A percentile compares a stretch with the other conserved stretches of the same genome.
Conservation (phyloP, 441 rosid species). For the Mallotus repandus region DNA sequence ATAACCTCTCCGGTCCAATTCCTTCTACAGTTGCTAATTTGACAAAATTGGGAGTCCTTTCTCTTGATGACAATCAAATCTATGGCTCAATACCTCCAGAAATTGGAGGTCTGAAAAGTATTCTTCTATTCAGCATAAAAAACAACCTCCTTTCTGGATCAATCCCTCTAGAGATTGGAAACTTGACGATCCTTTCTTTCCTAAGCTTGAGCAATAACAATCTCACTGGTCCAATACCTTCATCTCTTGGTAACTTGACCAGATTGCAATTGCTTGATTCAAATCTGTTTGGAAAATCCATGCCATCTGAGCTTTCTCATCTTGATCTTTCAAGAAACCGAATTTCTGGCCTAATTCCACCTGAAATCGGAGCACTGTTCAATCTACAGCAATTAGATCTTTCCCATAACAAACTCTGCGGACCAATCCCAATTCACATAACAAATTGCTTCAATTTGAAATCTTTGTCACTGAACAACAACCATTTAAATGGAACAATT, state of each 20-base stretch:
- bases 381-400: conserved; percentile 20
- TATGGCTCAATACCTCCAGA: too few relatives aligned
- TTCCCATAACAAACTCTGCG: conserved; percentile 25
- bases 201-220: background rate
- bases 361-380: conserved; percentile 31
- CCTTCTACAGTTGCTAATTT: too few relatives aligned
- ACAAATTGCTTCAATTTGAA: background rate
- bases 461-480: conserved; percentile 14
- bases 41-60: too few relatives aligned
- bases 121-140: too few relatives aligned
- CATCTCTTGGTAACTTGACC: background rate
- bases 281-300: background rate
- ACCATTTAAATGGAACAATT: conserved; percentile 17
- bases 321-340: background rate
- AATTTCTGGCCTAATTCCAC: conserved; percentile 37
- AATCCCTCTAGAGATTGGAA: too few relatives aligned
- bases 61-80: too few relatives aligned
- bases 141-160: too few relatives aligned
- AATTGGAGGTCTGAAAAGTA: too few relatives aligned
- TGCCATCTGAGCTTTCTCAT: background rate
- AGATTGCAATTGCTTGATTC: background rate
- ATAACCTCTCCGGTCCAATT: too few relatives aligned
- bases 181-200: too few relatives aligned
- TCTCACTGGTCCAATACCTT: background rate
- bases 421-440: conserved; percentile 22